Evolutionary conservation across 768 basidiomycete genomes (phyloP), one percentile per base, ranked within the genome.

Genomic region (Calocybe cyanea): DNA sequence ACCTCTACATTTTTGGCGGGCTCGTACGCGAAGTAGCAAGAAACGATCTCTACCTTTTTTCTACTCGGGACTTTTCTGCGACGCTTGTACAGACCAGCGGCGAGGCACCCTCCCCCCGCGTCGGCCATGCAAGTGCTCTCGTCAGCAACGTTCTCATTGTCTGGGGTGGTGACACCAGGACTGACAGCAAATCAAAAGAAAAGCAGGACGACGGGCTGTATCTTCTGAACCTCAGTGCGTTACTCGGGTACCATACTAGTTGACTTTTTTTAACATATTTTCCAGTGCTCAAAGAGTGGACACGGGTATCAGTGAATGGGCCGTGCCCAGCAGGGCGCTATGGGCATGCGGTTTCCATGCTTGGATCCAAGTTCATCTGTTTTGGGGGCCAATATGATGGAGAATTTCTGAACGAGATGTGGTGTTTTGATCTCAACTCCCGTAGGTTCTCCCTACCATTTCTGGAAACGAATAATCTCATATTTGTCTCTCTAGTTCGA

Each of bases 121-220:
- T 98, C n/a, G 95, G 96, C 0, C 96, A 99, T 69, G 92, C 93
- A 2, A 87, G 88, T 63, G 95, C 95, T 5, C 81, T 97, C 40
- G 92, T 98, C 46, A 92, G 92, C 63, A 92, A 87, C 59, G 95
- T 97, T 40, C 73, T 99, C 49, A 88, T 98, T 49, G 86, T 97
- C 3, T 99, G 96, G 96, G 96, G 96, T 24, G 96, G 95, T 19
- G 96, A 99, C 62, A 97, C 94, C 3, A 94, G 92, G 67, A 80
- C 83, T 11, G 84, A 85, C 56, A 70, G 71, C 18, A 78, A 72
- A 63, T 69, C 75, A 24, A 78, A 73, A 54, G 92, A 92, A 49
- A 82, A 78, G 54, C 89, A 93, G 66, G 96, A 98, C 61, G 91
- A 97, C 63, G 87, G 82, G 0, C 70, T 98, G 35, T 98, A 98